Percentiles rank a stretch among this genome's conserved stretches.
These are phyloP conservation scores for Crithidia brevicula DNA, from an alignment of 208 protist species.

Conservation along the genomic window DNA sequence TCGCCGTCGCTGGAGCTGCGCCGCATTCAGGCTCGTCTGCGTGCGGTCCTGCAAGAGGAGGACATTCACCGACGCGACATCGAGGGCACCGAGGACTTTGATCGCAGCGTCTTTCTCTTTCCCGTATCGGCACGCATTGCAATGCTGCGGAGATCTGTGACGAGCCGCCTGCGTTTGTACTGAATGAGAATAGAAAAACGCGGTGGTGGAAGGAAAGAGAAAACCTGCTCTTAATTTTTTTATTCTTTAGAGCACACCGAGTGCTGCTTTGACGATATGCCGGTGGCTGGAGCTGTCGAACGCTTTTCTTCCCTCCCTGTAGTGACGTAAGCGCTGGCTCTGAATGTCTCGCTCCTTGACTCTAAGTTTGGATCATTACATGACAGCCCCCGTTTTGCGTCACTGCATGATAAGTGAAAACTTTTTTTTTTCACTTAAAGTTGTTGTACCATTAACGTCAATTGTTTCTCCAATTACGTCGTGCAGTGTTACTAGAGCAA, in stretches of 20 bases:
- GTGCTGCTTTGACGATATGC: too few species aligned
- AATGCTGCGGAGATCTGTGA: slow-evolving; percentile 30
- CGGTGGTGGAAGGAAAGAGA: background rate
- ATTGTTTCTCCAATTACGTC: too few species aligned
- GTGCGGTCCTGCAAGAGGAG: slow-evolving; percentile 59
- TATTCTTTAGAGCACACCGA: too few species aligned
- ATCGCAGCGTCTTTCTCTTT: slow-evolving; percentile 58
- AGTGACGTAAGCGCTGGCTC: too few species aligned
- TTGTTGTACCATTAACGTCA: too few species aligned
- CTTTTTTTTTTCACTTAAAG: background rate
- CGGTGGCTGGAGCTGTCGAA: too few species aligned
- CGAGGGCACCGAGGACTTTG: slow-evolving; percentile 70
- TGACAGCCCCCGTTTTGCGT: too few species aligned
- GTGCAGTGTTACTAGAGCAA: too few species aligned
- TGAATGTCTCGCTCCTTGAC: too few species aligned
- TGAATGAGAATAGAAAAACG: background rate
- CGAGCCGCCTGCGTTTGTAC: slow-evolving; percentile 10
- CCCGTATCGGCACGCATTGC: slow-evolving; percentile 57
- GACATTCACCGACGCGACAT: slow-evolving; percentile 68
- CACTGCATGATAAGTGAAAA: too few species aligned
- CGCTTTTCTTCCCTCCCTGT: too few species aligned
- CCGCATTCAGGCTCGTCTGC: slow-evolving; percentile 46
- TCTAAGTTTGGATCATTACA: too few species aligned
- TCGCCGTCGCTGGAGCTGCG: slow-evolving; percentile 22
- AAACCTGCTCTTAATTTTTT: background rate